phyloP scores from a whole-genome alignment of 768 basidiomycete species.

The Psilocybe azurescens region DNA sequence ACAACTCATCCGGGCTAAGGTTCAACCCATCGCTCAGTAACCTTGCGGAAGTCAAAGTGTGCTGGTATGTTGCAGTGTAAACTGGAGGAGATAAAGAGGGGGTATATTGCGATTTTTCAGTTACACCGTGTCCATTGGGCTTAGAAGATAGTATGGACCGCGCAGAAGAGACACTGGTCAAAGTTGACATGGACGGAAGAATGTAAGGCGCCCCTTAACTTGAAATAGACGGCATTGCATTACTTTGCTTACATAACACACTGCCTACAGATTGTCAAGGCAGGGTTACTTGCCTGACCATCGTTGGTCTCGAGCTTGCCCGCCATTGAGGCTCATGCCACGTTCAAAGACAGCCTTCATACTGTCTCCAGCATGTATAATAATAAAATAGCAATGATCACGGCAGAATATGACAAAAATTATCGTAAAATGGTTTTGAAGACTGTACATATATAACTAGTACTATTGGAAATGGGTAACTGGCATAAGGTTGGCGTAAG shows the following conservation, averaged over 20 bases:
- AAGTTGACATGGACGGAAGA: slow-evolving; percentile 22
- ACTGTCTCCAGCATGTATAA: slow-evolving; percentile 1
- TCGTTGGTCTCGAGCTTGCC: too few species aligned
- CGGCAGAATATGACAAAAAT: slow-evolving; percentile 9
- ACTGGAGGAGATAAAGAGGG: slow-evolving; percentile 14
- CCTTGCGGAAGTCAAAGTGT: slow-evolving; percentile 17
- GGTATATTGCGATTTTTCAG: slow-evolving; percentile 10
- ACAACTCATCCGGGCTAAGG: slow-evolving; percentile 75
- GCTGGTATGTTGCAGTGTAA: slow-evolving; percentile 17
- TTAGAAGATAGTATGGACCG: slow-evolving; percentile 27
- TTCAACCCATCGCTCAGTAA: slow-evolving; percentile 29
- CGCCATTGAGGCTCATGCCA: too few species aligned
- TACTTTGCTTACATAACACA: slow-evolving; percentile 11
- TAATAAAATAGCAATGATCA: slow-evolving; percentile 2
- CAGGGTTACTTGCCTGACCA: not conserved
- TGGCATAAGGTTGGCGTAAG: not conserved
- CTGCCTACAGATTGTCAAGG: not conserved
- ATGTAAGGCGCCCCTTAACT: not conserved
- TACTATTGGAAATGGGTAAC: slow-evolving; percentile 4
- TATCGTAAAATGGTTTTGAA: slow-evolving; percentile 22
- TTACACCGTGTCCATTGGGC: slow-evolving; percentile 21
- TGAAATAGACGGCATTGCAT: not conserved
- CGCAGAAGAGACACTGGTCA: slow-evolving; percentile 21
- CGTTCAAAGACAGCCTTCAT: too few species aligned
- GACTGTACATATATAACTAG: slow-evolving; percentile 18